Evolutionary conservation across 2,329 filamentous ascomycete species (phyloP), one percentile per base, ranked within the genome.

Genomic region (Sclerotinia subarctica): DNA sequence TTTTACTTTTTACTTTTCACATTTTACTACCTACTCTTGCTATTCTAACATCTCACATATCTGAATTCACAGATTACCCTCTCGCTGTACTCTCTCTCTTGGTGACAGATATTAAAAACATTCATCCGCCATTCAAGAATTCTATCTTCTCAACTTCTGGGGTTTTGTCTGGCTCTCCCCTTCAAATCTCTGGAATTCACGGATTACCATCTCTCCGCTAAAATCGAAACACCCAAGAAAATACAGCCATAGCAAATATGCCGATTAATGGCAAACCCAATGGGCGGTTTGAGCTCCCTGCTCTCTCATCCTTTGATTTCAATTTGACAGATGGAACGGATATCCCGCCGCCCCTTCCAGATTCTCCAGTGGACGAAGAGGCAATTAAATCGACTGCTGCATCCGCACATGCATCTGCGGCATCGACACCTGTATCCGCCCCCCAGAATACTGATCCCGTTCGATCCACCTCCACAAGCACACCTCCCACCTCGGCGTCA

Each of bases 241-340:
- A 59, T 38, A 15, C 29, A 42, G 38, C 38, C 38, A 52, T 38
- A 19, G 44, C 52, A 56, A 68, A 54, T 54, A 75, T 76, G 74
- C 74, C 74, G 52, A 42, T 64, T 46, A 75, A 73, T 69, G 72
- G 70, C 70, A 74, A 73, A 52, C 56, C 75, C 60, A 77, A 73
- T 64, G 73, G 74, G 67, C 73, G 73, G 63, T 78, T 78, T 71
- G 72, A 77, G 68, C 74, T 78, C 19, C 76, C 75, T 26, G 68
- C 73, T 52, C 72, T 78, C 68, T 72, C 69, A 24, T 76, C 76
- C 53, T 68, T 78, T 38, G 74, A 74, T 66, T 76, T 72, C 64
- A 76, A 74, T 60, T 73, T 78, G 47, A 78, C 77, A 64, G 77
- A 77, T 13, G 77, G 77, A 56, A 78, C 77, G 49, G 70, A 77